Evolutionary conservation across 2,329 filamentous ascomycete species (phyloP).

Genomic region (Ceratocystis harringtonii): DNA sequence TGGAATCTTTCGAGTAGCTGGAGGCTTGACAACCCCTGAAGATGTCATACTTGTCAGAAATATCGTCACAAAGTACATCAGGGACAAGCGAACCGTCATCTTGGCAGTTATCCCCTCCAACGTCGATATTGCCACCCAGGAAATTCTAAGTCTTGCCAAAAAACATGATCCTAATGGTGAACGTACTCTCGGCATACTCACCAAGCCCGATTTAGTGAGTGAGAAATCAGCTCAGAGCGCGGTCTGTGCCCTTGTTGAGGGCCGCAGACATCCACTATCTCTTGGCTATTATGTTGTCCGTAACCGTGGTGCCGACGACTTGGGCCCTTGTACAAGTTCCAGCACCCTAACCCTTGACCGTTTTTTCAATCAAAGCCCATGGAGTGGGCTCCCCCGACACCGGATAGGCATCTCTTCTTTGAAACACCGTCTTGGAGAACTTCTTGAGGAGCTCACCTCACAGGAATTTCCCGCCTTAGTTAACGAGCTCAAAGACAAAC

Average conservation of each 20-base stretch:
- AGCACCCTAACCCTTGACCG: slow-evolving; percentile 20
- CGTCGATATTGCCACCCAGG: slow-evolving; percentile 28
- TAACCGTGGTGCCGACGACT: slow-evolving; percentile 21
- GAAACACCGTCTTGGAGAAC: slow-evolving; percentile 19
- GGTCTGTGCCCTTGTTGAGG: slow-evolving; percentile 17
- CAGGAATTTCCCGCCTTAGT: slow-evolving; percentile 22
- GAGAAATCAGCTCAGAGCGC: slow-evolving; percentile 17
- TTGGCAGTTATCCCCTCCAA: slow-evolving; percentile 30
- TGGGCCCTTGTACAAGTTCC: not conserved
- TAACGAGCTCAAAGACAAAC: slow-evolving; percentile 17
- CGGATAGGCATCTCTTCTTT: slow-evolving; percentile 21
- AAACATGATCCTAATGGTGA: slow-evolving; percentile 23
- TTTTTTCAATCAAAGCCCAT: slow-evolving; percentile 28
- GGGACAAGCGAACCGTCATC: slow-evolving; percentile 30
- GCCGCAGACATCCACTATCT: slow-evolving; percentile 18
- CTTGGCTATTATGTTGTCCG: slow-evolving; percentile 21
- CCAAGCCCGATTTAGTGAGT: slow-evolving; percentile 28
- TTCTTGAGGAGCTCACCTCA: slow-evolving; percentile 22
- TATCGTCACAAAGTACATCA: slow-evolving; percentile 29
- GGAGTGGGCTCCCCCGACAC: slow-evolving; percentile 22
- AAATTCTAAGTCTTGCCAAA: slow-evolving; percentile 23
- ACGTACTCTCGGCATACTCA: slow-evolving; percentile 31
- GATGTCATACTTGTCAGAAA: slow-evolving; percentile 25
- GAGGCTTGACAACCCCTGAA: slow-evolving; percentile 23
- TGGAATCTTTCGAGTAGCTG: slow-evolving; percentile 28